Percentiles rank a stretch among this genome's conserved stretches.
These are phyloP conservation scores for Nemania diffusa DNA, from an alignment of 2,329 filamentous ascomycete species.

Conservation along the genomic window DNA sequence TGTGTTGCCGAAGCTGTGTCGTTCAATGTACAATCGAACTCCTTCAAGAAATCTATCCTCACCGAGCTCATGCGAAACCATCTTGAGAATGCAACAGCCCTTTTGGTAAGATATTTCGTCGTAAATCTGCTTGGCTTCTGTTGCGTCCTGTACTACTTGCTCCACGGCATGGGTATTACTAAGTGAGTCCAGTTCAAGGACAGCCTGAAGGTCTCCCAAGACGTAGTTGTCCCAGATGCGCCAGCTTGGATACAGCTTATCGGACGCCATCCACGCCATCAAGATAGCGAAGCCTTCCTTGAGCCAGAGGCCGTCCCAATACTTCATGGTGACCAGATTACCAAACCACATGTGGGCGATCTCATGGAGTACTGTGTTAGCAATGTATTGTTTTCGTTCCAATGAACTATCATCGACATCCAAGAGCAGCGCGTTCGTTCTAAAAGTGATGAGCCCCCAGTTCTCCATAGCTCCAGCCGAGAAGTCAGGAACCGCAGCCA, in stretches of 20 bases:
- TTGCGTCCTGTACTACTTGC: background rate
- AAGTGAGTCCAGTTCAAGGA: background rate
- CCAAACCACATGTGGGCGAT: background rate
- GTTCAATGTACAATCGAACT: background rate
- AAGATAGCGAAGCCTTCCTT: background rate
- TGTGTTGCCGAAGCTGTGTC: background rate
- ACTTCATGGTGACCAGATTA: background rate
- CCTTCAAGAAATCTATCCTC: background rate
- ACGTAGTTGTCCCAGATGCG: background rate
- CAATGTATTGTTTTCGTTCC: background rate
- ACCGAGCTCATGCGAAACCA: background rate
- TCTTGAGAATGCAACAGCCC: background rate
- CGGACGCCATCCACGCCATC: background rate
- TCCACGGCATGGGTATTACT: background rate
- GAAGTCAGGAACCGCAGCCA: background rate
- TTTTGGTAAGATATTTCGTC: background rate
- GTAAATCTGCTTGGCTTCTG: background rate
- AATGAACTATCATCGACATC: background rate
- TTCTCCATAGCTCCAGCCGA: background rate
- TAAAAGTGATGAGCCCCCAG: background rate
- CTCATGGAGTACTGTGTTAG: background rate
- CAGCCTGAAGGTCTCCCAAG: background rate
- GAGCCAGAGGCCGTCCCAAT: background rate
- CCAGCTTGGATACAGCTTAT: background rate
- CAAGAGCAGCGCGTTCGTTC: background rate